Base-by-base conservation (phyloP, 257 asterid genomes). In the Fraxinus americana region DNA sequence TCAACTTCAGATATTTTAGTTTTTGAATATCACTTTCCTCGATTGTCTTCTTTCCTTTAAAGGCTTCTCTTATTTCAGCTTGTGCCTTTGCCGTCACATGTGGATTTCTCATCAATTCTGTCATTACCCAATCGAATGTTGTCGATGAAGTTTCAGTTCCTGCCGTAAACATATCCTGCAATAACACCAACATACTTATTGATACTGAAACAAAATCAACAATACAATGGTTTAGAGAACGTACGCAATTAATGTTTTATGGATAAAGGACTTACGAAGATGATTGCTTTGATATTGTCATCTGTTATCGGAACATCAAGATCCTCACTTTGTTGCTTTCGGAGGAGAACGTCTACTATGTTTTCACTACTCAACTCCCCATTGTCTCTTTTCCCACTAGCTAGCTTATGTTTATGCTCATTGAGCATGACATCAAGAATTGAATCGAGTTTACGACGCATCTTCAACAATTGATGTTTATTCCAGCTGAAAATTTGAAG, bases 81-180 rank as follows among this genome's bases (percentile, higher is more conserved):
- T 74, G 54, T 17, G 69, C 70, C 45, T 54, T 74, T 16, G 34
- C 69, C 77, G 54, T 11, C n/a, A 54, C 77, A 3, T 5, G 17
- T 17, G 77, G 77, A 74, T 74, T 29, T 11, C 77, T 52, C 23
- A 74, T 57, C 77, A 74, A 21, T 29, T 74, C 77, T 0, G 77
- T 29, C 77, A 74, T 74, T 0, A 36, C 70, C 77, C 76, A 70
- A 69, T 70, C 81, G 7, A 77, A 8, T 12, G 65, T 3, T 7
- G 43, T 61, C 11, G 76, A 45, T 45, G 52, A 45, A 45, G 52
- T 45, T 45, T 45, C 52, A 45, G 52, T 45, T 12, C 52, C 52
- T 8, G 68, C 69, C 34, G 9, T 45, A 70, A 69, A 45, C 52
- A 45, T 45, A 45, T 45, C 52, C 52, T 45, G 52, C 52, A 45